Percentiles rank a stretch among this genome's conserved stretches.
These are phyloP conservation scores for Pisolithus microcarpus DNA, from an alignment of 768 basidiomycete species.

Conservation along the genomic window DNA sequence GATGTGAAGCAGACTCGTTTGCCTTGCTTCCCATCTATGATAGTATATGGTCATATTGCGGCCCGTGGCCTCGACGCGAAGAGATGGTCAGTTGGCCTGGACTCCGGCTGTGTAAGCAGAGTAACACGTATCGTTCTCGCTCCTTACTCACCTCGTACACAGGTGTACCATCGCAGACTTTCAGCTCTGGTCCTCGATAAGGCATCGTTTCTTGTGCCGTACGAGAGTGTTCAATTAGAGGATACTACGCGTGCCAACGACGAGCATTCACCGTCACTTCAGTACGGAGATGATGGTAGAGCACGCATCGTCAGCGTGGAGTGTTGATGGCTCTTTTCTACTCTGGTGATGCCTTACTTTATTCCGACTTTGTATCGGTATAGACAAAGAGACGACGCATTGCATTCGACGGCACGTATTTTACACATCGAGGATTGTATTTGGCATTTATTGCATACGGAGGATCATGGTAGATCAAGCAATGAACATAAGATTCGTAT, in stretches of 20 bases:
- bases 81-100: conserved; percentile 79
- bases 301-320: conserved; percentile 49
- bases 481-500: conserved; percentile 25
- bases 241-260: conserved; percentile 12
- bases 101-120: conserved; percentile 73
- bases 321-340: conserved; percentile 25
- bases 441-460: neutral
- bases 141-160: neutral
- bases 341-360: too few relatives aligned
- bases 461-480: conserved; percentile 10
- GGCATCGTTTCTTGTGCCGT: conserved; percentile 10
- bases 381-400: neutral
- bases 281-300: conserved; percentile 49
- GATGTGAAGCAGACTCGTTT: conserved; percentile 24
- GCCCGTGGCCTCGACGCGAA: conserved; percentile 73
- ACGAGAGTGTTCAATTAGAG: conserved; percentile 6
- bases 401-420: neutral
- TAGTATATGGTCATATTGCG: conserved; percentile 88
- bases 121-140: neutral
- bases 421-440: neutral
- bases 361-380: neutral
- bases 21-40: conserved; percentile 64
- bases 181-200: conserved; percentile 59
- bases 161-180: conserved; percentile 55
- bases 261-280: conserved; percentile 26